These are phyloP conservation scores for Trichoderma simmonsii DNA, from an alignment of 2,329 filamentous ascomycete genomes.

Conservation along the genomic window DNA sequence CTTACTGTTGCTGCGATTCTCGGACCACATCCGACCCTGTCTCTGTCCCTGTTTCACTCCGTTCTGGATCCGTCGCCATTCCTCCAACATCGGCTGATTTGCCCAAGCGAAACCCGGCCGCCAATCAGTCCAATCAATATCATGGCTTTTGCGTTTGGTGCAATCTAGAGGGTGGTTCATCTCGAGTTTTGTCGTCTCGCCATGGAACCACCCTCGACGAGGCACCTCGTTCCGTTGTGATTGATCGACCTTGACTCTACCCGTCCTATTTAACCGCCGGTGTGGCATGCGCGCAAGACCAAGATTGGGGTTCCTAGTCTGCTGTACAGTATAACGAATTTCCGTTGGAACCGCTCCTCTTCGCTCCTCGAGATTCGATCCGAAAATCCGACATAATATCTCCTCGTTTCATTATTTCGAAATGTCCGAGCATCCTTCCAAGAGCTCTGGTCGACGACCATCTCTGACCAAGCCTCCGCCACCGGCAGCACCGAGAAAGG, in stretches of 20 bases:
- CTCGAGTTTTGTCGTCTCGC: constrained; percentile 39
- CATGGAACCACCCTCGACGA: constrained; percentile 57
- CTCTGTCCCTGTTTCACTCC: background rate
- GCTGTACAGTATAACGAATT: background rate
- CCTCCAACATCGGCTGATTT: constrained; percentile 10
- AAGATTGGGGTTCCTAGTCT: background rate
- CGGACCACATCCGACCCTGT: background rate
- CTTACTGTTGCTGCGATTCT: background rate
- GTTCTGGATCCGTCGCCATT: constrained; percentile 1
- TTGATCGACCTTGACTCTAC: background rate
- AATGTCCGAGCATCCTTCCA: constrained; percentile 27
- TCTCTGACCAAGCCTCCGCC: constrained; percentile 16
- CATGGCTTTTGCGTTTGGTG: constrained; percentile 39
- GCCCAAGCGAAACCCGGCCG: background rate
- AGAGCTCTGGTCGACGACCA: constrained; percentile 21
- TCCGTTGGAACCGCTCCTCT: background rate
- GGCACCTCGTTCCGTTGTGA: constrained; percentile 26
- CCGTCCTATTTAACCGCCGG: constrained; percentile 7
- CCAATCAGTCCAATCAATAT: constrained; percentile 21
- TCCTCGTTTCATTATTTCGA: background rate
- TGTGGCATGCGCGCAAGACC: background rate
- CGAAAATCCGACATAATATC: background rate
- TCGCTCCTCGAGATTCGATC: background rate
- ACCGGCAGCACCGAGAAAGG: background rate
- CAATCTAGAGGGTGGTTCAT: constrained; percentile 54